Conservation (phyloP, 202 grass and related monocot species). For the Hordeum pubiflorum region DNA sequence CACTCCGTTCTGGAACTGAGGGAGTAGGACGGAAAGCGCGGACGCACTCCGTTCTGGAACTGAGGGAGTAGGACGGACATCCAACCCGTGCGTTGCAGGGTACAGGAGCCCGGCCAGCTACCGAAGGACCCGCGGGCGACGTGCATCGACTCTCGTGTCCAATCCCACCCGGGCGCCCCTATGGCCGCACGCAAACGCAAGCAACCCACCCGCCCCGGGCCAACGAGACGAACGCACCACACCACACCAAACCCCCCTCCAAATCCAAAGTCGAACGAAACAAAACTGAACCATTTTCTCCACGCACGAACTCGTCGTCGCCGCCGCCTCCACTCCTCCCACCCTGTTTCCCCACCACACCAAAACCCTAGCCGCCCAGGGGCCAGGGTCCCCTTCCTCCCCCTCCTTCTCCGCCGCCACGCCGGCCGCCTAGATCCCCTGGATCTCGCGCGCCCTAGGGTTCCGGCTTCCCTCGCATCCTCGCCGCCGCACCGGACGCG, state of each 20-base stretch:
- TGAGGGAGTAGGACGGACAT: too few species aligned
- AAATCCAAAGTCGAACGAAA: slow-evolving; percentile 2
- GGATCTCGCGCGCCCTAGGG: slow-evolving; percentile 30
- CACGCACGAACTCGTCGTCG: slow-evolving; percentile 41
- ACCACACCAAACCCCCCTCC: not conserved
- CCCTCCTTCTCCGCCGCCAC: not conserved
- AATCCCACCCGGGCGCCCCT: slow-evolving; percentile 15
- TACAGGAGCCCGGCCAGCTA: not conserved
- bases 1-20: too few species aligned
- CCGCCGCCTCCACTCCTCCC: slow-evolving; percentile 31
- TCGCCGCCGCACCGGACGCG: slow-evolving; percentile 13
- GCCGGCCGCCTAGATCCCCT: slow-evolving; percentile 13
- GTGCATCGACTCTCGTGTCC: slow-evolving; percentile 15
- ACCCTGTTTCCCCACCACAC: not conserved
- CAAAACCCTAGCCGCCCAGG: slow-evolving; percentile 37
- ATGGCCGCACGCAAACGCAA: slow-evolving; percentile 2
- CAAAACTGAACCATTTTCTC: slow-evolving; percentile 16
- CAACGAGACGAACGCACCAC: slow-evolving; percentile 6
- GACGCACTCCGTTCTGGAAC: too few species aligned
- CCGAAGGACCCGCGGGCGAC: slow-evolving; percentile 10
- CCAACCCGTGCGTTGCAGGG: too few species aligned
- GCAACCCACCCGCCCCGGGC: not conserved
- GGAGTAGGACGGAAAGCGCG: too few species aligned
- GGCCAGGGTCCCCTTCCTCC: not conserved
- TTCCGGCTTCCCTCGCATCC: slow-evolving; percentile 14